These are phyloP conservation scores for Venturiaceae sp. DNA, from an alignment of 2,329 filamentous ascomycete genomes.

Conservation along the genomic window DNA sequence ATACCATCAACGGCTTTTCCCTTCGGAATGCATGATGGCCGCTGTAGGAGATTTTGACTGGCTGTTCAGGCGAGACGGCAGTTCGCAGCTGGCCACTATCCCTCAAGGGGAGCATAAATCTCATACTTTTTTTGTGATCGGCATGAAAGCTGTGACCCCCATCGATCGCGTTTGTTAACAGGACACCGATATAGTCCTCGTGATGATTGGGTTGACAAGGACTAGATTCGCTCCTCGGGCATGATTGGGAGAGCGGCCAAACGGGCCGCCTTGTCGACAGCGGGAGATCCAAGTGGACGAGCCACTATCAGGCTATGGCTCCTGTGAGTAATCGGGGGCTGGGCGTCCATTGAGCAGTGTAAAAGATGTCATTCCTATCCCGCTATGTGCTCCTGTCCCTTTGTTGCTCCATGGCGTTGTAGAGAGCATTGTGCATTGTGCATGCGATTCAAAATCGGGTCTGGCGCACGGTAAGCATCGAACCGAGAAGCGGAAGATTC, in stretches of 20 bases:
- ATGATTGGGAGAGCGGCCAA: neutral
- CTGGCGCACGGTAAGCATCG: neutral
- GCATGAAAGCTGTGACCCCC: neutral
- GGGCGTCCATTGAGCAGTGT: neutral
- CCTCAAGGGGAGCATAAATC: neutral
- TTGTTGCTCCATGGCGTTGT: neutral
- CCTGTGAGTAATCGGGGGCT: neutral
- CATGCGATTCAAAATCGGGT: neutral
- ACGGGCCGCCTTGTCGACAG: neutral
- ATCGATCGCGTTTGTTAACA: neutral
- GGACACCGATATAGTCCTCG: neutral
- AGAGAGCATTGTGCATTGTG: neutral
- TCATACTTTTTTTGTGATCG: neutral
- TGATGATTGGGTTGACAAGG: neutral
- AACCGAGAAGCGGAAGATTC: neutral
- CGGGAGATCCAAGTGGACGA: neutral
- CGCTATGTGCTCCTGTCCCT: neutral
- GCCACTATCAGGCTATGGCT: neutral
- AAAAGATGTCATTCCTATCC: neutral
- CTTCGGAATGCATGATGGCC: neutral
- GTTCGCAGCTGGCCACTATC: neutral
- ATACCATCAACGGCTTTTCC: neutral
- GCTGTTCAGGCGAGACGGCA: too few relatives aligned
- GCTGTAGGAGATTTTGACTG: neutral
- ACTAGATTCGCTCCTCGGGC: neutral